Percentiles rank a stretch among this genome's conserved stretches.
phyloP scores from a whole-genome alignment of 2,329 filamentous ascomycete species.

The Colletotrichum higginsianum region DNA sequence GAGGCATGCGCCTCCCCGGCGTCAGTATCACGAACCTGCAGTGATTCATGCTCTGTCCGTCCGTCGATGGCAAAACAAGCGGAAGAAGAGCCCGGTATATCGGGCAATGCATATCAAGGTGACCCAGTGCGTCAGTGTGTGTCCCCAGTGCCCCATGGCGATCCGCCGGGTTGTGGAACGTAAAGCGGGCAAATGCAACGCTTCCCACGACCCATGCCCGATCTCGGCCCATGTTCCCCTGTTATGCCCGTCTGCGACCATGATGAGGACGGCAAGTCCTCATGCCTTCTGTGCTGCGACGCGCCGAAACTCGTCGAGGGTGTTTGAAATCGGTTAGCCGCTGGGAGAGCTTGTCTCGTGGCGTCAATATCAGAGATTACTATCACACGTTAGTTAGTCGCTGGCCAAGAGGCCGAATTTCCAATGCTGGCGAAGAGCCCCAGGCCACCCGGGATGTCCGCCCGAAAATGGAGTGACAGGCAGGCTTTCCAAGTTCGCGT shows the following conservation, averaged over 20 bases:
- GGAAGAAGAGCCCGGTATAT: background rate
- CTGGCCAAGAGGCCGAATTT: constrained; percentile 50
- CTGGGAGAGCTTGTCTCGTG: background rate
- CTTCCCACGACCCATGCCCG: constrained; percentile 21
- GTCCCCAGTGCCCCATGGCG: constrained; percentile 11
- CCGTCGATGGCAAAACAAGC: constrained; percentile 3
- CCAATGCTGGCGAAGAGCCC: constrained; percentile 59
- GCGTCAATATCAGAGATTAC: background rate
- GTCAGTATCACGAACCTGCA: background rate
- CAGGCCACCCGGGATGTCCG: constrained; percentile 67
- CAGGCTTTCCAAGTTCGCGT: constrained; percentile 66
- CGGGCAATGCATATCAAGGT: background rate
- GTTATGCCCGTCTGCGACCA: constrained; percentile 24
- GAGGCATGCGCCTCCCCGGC: constrained; percentile 16
- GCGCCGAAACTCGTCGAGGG: background rate
- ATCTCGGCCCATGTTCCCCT: constrained; percentile 27
- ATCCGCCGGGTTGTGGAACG: constrained; percentile 29
- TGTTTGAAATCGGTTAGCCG: background rate
- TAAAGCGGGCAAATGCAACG: background rate
- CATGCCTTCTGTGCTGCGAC: background rate
- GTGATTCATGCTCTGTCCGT: constrained; percentile 22
- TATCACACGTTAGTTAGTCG: constrained; percentile 1
- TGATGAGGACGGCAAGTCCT: background rate
- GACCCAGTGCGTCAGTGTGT: background rate
- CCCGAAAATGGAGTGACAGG: constrained; percentile 46